phyloP scores from a whole-genome alignment of 805 yeast species.

The Candida silvicultrix region DNA sequence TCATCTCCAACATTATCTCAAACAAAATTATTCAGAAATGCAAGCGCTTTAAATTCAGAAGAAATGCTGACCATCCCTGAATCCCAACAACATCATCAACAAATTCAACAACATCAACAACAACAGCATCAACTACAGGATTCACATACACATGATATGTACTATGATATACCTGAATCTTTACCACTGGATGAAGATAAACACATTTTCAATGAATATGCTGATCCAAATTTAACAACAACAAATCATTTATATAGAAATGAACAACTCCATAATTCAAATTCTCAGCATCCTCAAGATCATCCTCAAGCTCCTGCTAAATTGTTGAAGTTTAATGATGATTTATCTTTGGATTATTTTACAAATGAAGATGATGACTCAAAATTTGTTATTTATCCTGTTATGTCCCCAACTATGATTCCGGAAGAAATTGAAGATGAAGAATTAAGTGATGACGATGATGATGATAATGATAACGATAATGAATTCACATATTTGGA shows the following conservation, averaged over 20 bases:
- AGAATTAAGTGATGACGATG: constrained; percentile 20
- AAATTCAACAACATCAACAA: not conserved
- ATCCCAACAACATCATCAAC: constrained; percentile 1
- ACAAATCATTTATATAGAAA: constrained; percentile 8
- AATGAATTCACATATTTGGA: constrained; percentile 8
- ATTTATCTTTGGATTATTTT: constrained; percentile 19
- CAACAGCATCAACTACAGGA: constrained; percentile 1
- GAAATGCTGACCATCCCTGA: constrained; percentile 21
- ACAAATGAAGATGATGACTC: constrained; percentile 16
- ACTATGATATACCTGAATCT: constrained; percentile 19
- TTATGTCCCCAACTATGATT: constrained; percentile 13
- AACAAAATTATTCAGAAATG: constrained; percentile 12
- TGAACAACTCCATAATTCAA: constrained; percentile 1
- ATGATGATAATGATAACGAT: constrained; percentile 13
- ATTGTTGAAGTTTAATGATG: constrained; percentile 23
- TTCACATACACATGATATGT: constrained; percentile 15
- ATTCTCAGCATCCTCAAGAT: constrained; percentile 1
- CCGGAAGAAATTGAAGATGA: constrained; percentile 22
- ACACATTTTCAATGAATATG: constrained; percentile 19
- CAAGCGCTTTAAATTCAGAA: constrained; percentile 18
- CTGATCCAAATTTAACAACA: constrained; percentile 21
- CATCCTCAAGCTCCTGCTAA: constrained; percentile 6
- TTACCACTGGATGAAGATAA: constrained; percentile 3
- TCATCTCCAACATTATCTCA: constrained; percentile 9
- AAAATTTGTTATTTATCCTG: constrained; percentile 17